Evolutionary conservation across 1,284 basidiomycete genomes (phyloP), one percentile per base, ranked within the genome.

Genomic region (Cutaneotrichosporon sp.): DNA sequence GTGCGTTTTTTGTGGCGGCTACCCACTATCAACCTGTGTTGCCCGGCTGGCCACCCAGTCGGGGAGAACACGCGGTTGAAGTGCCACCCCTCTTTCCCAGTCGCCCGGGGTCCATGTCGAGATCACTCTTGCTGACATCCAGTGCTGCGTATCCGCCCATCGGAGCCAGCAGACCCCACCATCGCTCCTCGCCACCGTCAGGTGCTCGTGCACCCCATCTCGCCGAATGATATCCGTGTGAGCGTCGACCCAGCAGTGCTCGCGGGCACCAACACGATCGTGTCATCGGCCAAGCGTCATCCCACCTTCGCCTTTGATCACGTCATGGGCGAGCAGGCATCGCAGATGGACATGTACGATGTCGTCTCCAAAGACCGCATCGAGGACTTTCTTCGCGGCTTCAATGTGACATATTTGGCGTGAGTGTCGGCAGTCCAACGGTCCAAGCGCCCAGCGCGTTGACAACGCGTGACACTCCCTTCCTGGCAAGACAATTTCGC

Each of bases 381-480:
- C 67, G 88, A 89, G 34, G 90, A 91, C 69, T 99, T 98, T 80
- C 77, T 97, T 55, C 92, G 95, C 74, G 96, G 96, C 13, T 96
- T 94, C 82, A 99, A 99, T 82, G 96, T 94, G 69, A 99, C 97
- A 46, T 90, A 99, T 67, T 86, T 99, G 66, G 96, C 96, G 60
- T 99, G 60, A 74, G 80, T 74, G 30, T 31, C 26, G 31, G 31
- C 26, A n/a, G 18, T 10, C 30, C 13, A 13, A 53, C 31, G 51
- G 51, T 53, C 51, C 51, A 53, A 34, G 51, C 51, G 51, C 14
- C 18, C 2, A 6, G 26, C 8, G 31, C 4, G 51, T 34, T 53
- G 26, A 31, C 51, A 7, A 53, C 51, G 51, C 51, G 51, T 53
- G 51, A 53, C 51, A 34, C 30, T 18, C 31, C 31, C 26, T 18